Evolutionary conservation across 1,284 basidiomycete species (phyloP).

Genomic region (Grifola frondosa): DNA sequence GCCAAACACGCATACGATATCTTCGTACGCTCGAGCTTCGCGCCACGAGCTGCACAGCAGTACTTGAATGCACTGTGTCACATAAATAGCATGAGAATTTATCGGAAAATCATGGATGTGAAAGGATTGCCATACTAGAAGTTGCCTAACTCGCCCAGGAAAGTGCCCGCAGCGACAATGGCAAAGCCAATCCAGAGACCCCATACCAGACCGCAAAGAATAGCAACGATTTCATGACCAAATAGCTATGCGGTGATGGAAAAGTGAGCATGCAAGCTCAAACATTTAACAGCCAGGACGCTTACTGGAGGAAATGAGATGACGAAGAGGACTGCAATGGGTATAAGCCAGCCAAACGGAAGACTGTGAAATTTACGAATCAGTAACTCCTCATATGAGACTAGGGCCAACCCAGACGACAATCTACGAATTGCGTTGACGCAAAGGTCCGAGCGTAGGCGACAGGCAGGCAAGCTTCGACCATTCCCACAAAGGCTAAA

Average conservation of each 20-base stretch:
- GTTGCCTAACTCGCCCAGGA: conserved; percentile 69
- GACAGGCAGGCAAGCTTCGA: too few species aligned
- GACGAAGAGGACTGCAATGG: conserved; percentile 76
- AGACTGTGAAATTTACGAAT: conserved; percentile 28
- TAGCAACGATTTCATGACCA: conserved; percentile 75
- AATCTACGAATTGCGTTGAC: too few species aligned
- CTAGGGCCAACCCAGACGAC: too few species aligned
- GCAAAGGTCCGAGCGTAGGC: too few species aligned
- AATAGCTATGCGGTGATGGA: conserved; percentile 48
- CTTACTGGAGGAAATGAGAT: conserved; percentile 75
- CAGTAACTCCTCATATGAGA: too few species aligned
- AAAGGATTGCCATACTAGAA: conserved; percentile 51
- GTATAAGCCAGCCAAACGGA: conserved; percentile 74
- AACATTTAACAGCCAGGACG: not conserved
- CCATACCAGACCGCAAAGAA: conserved; percentile 79
- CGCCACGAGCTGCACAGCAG: conserved; percentile 60
- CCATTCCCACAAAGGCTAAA: too few species aligned
- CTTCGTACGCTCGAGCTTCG: conserved; percentile 71
- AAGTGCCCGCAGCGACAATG: conserved; percentile 66
- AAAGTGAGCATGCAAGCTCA: conserved; percentile 6
- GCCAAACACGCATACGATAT: conserved; percentile 78
- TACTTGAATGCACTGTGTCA: conserved; percentile 60
- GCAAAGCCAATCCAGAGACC: conserved; percentile 66
- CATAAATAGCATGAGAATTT: not conserved
- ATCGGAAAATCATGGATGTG: not conserved